Conservation (phyloP, 2,329 filamentous ascomycete species). For the Penicillium griseofulvum region DNA sequence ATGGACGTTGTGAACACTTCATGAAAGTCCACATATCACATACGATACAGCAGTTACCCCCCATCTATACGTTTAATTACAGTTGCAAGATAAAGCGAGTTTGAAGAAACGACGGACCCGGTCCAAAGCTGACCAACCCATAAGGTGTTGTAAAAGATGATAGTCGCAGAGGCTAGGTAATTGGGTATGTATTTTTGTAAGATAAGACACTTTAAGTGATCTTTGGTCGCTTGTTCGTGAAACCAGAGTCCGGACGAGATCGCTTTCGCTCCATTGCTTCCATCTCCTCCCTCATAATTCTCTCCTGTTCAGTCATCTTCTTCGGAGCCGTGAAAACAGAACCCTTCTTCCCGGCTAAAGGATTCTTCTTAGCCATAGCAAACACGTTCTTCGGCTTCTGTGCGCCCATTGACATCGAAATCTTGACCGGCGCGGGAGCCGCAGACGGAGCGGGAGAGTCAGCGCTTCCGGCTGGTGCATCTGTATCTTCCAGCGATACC, state of each 20-base stretch:
- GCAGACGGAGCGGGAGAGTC: constrained; percentile 18
- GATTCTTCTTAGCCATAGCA: constrained; percentile 65
- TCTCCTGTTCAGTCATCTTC: constrained; percentile 84
- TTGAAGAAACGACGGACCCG: not conserved
- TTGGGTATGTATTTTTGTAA: not conserved
- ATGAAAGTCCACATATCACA: not conserved
- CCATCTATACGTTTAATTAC: too few relatives aligned
- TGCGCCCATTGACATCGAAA: constrained; percentile 65
- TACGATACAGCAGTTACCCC: not conserved
- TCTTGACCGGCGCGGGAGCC: constrained; percentile 26
- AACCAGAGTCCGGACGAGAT: constrained; percentile 33
- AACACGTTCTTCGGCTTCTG: constrained; percentile 66
- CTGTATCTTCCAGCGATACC: constrained; percentile 18
- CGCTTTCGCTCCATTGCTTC: constrained; percentile 65
- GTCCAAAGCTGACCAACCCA: not conserved
- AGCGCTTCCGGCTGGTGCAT: constrained; percentile 11
- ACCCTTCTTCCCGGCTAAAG: constrained; percentile 65
- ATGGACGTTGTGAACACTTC: not conserved
- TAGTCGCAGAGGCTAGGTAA: not conserved
- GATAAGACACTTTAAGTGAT: constrained; percentile 23
- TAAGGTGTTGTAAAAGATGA: not conserved
- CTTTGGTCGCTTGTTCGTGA: constrained; percentile 37
- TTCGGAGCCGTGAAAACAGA: constrained; percentile 60
- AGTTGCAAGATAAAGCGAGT: not conserved
- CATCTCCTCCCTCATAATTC: constrained; percentile 80